These are phyloP conservation scores for Leccinellum albellum DNA, from an alignment of 768 basidiomycete species.

Conservation along the genomic window DNA sequence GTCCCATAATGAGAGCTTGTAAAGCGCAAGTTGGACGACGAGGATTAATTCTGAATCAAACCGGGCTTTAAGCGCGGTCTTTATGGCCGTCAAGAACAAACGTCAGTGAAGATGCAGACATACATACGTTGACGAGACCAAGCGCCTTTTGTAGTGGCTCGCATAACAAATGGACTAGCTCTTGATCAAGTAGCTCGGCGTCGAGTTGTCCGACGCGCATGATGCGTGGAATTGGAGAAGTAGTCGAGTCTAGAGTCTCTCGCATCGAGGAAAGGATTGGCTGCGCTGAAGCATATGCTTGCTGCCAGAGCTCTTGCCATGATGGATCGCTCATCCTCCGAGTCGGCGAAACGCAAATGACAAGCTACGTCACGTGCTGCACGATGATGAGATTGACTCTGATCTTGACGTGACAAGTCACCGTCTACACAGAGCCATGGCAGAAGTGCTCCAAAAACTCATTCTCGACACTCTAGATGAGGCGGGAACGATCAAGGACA, in stretches of 20 bases:
- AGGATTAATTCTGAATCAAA: slow-evolving; percentile 75
- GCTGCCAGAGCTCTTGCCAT: slow-evolving; percentile 46
- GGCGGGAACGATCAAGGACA: slow-evolving; percentile 57
- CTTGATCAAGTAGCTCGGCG: slow-evolving; percentile 84
- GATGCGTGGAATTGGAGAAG: slow-evolving; percentile 42
- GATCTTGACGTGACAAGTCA: neutral
- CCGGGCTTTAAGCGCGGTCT: slow-evolving; percentile 56
- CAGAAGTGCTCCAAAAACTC: slow-evolving; percentile 77
- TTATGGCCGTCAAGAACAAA: slow-evolving; percentile 17
- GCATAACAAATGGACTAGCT: slow-evolving; percentile 75
- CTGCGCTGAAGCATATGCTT: slow-evolving; percentile 62
- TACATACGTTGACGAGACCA: slow-evolving; percentile 59
- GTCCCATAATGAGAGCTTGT: slow-evolving; percentile 83
- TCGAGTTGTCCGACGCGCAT: slow-evolving; percentile 89
- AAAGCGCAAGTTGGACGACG: slow-evolving; percentile 65
- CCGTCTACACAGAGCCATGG: slow-evolving; percentile 40
- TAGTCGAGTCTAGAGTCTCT: slow-evolving; percentile 32
- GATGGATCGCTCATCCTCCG: slow-evolving; percentile 13
- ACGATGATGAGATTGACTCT: slow-evolving; percentile 3
- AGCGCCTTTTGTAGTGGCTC: slow-evolving; percentile 79
- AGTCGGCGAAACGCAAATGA: neutral
- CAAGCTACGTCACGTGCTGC: slow-evolving; percentile 10
- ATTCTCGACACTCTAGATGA: slow-evolving; percentile 69
- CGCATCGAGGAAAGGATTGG: slow-evolving; percentile 49
- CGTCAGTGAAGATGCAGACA: neutral